Evolutionary conservation across 2,329 filamentous ascomycete species (phyloP).

Genomic region (Magnaporthiopsis incrustans): DNA sequence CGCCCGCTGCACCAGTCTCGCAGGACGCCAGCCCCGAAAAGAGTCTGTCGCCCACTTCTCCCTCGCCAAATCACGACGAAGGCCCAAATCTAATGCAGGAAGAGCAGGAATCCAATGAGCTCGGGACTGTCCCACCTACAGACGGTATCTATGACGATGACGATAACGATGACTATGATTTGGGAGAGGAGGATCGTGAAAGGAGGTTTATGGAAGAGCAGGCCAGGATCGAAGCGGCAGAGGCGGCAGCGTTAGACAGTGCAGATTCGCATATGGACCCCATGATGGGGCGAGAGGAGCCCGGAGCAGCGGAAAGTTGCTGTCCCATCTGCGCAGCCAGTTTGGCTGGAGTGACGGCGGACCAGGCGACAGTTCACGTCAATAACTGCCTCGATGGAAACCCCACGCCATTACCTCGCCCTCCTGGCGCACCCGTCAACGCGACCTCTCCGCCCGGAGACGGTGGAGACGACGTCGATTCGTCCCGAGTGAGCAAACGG

Average conservation of each 20-base stretch:
- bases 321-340: constrained; percentile 74
- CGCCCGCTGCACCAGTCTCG: background rate
- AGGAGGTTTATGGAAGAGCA: constrained; percentile 71
- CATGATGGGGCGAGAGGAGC: constrained; percentile 22
- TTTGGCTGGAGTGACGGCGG: constrained; percentile 49
- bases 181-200: constrained; percentile 57
- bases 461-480: constrained; percentile 10
- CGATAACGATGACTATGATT: constrained; percentile 30
- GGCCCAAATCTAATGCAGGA: constrained; percentile 5
- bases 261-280: background rate
- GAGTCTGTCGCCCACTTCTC: constrained; percentile 2
- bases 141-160: constrained; percentile 42
- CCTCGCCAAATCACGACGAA: constrained; percentile 4
- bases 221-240: constrained; percentile 54
- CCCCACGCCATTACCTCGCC: constrained; percentile 46
- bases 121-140: constrained; percentile 39
- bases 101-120: constrained; percentile 18
- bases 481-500: constrained; percentile 33
- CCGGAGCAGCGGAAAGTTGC: constrained; percentile 25
- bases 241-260: constrained; percentile 26
- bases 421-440: constrained; percentile 13
- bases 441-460: constrained; percentile 8
- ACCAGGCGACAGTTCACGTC: constrained; percentile 76
- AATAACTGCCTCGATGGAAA: constrained; percentile 88
- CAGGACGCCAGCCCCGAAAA: background rate